Evolutionary conservation across 768 basidiomycete species (phyloP).

Genomic region (Hortiboletus campestris): DNA sequence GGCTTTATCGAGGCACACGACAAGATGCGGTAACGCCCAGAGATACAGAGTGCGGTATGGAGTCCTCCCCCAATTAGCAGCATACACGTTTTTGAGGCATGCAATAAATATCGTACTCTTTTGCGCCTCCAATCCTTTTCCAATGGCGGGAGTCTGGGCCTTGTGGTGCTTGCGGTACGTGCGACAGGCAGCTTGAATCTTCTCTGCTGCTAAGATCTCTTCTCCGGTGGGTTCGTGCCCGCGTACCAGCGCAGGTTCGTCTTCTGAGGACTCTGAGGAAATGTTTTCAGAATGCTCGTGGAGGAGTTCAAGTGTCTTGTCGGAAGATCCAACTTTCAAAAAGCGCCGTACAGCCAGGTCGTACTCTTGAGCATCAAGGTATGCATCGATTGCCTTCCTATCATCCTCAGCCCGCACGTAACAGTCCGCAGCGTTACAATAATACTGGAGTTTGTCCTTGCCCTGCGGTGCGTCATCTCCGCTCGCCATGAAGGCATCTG

Average conservation of each 20-base stretch:
- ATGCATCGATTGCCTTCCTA: too few relatives aligned
- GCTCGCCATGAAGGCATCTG: too few relatives aligned
- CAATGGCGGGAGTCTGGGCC: conserved; percentile 5
- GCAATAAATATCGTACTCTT: conserved; percentile 23
- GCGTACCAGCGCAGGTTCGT: too few relatives aligned
- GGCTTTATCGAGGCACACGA: conserved; percentile 40
- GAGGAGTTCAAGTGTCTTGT: conserved; percentile 51
- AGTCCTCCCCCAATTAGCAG: conserved; percentile 27
- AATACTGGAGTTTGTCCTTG: too few relatives aligned
- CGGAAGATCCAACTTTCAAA: conserved; percentile 49
- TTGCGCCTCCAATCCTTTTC: conserved; percentile 21
- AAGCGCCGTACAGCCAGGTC: conserved; percentile 45
- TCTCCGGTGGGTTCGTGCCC: conserved; percentile 1
- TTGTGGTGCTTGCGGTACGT: too few relatives aligned
- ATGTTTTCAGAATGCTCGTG: conserved; percentile 34
- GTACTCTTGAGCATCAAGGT: conserved; percentile 19
- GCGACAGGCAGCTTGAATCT: too few relatives aligned
- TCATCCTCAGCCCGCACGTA: too few relatives aligned
- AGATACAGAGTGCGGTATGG: conserved; percentile 35
- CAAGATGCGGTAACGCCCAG: conserved; percentile 22
- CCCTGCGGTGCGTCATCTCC: too few relatives aligned
- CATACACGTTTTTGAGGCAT: conserved; percentile 29
- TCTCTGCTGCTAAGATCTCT: conserved; percentile 24
- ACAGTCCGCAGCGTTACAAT: too few relatives aligned
- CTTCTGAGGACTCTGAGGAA: conserved; percentile 25